A percentile compares a stretch with the other conserved stretches of the same genome.
Evolutionary conservation across 2,329 filamentous ascomycete genomes (phyloP).

Genomic region (Metarhizium humberi): DNA sequence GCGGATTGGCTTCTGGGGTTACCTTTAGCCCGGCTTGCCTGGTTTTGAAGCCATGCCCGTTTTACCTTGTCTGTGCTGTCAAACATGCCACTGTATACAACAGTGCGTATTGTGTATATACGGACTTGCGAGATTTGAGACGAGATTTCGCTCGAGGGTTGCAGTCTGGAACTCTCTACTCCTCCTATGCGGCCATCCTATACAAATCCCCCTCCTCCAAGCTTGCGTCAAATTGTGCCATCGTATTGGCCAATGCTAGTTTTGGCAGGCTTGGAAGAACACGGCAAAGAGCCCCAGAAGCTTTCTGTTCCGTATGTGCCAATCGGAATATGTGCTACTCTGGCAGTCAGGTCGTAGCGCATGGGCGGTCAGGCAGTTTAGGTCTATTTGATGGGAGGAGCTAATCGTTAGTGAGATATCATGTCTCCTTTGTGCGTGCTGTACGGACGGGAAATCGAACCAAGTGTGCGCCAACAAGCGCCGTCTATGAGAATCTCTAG

Average conservation of each 20-base stretch:
- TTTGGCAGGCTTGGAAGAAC: background rate
- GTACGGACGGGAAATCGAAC: background rate
- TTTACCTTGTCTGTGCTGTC: background rate
- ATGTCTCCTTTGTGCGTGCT: background rate
- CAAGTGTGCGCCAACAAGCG: too few species aligned
- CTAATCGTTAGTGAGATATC: background rate
- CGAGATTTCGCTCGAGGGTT: background rate
- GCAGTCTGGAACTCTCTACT: background rate
- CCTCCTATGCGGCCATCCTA: background rate
- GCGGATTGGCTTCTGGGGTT: conserved; percentile 1
- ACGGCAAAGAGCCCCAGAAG: background rate
- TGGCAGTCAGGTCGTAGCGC: background rate
- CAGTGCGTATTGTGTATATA: background rate
- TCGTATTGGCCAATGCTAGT: background rate
- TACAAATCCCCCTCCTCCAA: background rate
- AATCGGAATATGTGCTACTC: background rate
- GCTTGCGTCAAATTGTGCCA: background rate
- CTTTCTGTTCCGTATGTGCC: background rate
- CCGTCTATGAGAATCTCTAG: too few species aligned
- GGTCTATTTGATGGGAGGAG: background rate
- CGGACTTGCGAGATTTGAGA: background rate
- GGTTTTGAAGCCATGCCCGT: background rate
- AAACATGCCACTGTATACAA: background rate
- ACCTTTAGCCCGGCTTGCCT: background rate
- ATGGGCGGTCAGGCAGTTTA: background rate